Percentiles rank a stretch among this genome's conserved stretches.
These are phyloP conservation scores for Polytolypa hystricis DNA, from an alignment of 2,329 filamentous ascomycete genomes.

Conservation along the genomic window DNA sequence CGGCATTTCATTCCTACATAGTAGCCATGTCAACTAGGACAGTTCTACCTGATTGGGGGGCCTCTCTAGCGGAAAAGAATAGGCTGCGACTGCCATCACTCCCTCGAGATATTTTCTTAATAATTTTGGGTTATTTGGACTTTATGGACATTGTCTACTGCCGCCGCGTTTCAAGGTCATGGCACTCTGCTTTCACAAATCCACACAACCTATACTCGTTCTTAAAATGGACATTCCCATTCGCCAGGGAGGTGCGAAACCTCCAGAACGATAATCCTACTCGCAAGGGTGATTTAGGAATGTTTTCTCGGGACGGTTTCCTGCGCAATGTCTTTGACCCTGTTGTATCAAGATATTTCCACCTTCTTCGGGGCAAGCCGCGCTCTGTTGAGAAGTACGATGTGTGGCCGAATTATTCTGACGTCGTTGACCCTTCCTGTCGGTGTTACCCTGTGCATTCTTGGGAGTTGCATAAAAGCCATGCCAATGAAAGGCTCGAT, in stretches of 20 bases:
- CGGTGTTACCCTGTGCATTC: conserved; percentile 33
- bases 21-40: background rate
- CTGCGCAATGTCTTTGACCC: conserved; percentile 33
- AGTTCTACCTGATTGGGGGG: background rate
- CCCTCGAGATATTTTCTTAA: conserved; percentile 49
- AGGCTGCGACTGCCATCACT: conserved; percentile 23
- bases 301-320: conserved; percentile 5
- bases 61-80: background rate
- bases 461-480: conserved; percentile 32
- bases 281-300: background rate
- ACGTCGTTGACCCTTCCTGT: conserved; percentile 24
- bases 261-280: conserved; percentile 9
- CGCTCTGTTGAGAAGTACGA: conserved; percentile 36
- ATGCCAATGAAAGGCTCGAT: conserved; percentile 21
- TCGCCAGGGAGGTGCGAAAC: conserved; percentile 43
- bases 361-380: conserved; percentile 40
- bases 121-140: conserved; percentile 40
- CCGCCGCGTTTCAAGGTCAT: conserved; percentile 42
- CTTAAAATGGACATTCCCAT: conserved; percentile 42
- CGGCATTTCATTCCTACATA: background rate
- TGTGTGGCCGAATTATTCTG: conserved; percentile 19
- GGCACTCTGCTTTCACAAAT: conserved; percentile 41
- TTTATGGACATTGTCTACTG: conserved; percentile 41
- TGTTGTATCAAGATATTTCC: conserved; percentile 45
- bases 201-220: conserved; percentile 37